Conservation (phyloP, 306 rosid genomes). For the Betula pendula region DNA sequence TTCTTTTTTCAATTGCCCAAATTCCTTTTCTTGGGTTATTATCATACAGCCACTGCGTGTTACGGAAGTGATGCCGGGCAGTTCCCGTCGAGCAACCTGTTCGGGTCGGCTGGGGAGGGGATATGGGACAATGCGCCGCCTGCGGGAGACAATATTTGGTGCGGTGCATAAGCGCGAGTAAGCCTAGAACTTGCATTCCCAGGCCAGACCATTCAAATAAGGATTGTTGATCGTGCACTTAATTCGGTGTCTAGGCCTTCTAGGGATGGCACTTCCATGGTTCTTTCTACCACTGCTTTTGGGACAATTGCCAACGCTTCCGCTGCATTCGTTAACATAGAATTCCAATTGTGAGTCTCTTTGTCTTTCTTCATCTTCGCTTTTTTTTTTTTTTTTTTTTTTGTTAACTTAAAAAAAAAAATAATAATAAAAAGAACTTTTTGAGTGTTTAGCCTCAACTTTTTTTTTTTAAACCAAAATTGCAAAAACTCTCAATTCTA, state of each 20-base stretch:
- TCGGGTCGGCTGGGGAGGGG: conserved; percentile 77
- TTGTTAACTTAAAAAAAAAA: too few relatives aligned
- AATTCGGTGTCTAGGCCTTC: conserved; percentile 51
- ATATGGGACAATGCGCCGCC: conserved; percentile 89
- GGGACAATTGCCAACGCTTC: conserved; percentile 48
- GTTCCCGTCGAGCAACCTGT: conserved; percentile 64
- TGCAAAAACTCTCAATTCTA: too few relatives aligned
- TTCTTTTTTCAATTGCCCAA: conserved; percentile 18
- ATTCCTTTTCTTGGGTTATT: conserved; percentile 28
- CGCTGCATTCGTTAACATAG: conserved; percentile 52
- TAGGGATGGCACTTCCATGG: conserved; percentile 35
- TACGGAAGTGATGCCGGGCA: conserved; percentile 38
- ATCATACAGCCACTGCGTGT: conserved; percentile 59
- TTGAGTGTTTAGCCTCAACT: neutral
- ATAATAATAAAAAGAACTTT: too few relatives aligned
- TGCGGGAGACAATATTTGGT: conserved; percentile 73
- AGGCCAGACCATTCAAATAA: conserved; percentile 52
- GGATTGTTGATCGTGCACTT: conserved; percentile 62
- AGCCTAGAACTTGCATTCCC: conserved; percentile 51
- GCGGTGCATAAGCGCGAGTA: conserved; percentile 60
- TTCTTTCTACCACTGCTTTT: conserved; percentile 61
- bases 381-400: neutral
- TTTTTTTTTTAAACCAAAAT: too few relatives aligned
- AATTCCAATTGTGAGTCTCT: conserved; percentile 59
- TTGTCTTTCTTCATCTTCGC: neutral